phyloP scores from a whole-genome alignment of 371 early-diverging fungal genomes.

The Amoeboaphelidium occidentale region DNA sequence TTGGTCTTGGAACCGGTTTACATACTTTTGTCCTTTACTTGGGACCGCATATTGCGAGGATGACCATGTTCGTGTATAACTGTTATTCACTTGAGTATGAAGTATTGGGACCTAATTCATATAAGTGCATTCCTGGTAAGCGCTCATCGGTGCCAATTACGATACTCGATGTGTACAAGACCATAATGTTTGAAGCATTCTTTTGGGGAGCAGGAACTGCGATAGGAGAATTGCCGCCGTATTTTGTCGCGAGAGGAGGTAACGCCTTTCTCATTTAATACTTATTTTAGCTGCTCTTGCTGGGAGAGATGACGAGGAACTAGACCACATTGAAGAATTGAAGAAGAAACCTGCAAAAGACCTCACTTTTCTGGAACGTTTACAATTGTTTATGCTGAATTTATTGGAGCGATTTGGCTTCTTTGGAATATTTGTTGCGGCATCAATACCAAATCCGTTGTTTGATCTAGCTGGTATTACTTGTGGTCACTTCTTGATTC shows the following conservation, averaged over 20 bases:
- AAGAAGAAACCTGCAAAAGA: conserved; percentile 16
- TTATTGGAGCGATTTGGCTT: conserved; percentile 50
- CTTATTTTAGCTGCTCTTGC: conserved; percentile 29
- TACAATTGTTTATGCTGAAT: conserved; percentile 29
- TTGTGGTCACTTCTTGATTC: conserved; percentile 64
- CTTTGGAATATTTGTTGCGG: conserved; percentile 62
- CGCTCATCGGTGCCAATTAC: conserved; percentile 13
- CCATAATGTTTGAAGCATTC: conserved; percentile 44
- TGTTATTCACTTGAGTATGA: conserved; percentile 42
- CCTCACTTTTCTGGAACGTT: conserved; percentile 25
- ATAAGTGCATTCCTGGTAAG: conserved; percentile 3
- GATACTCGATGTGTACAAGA: conserved; percentile 28
- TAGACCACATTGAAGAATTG: conserved; percentile 27
- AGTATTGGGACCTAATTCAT: conserved; percentile 19
- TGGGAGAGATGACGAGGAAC: conserved; percentile 31
- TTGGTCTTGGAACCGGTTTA: conserved; percentile 73
- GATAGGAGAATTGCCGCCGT: conserved; percentile 79
- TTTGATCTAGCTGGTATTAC: conserved; percentile 84
- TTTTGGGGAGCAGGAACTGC: conserved; percentile 81
- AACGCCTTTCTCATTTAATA: conserved; percentile 1
- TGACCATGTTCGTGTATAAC: conserved; percentile 51
- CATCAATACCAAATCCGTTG: conserved; percentile 82
- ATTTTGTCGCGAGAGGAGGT: conserved; percentile 75
- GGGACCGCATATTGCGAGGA: conserved; percentile 63
- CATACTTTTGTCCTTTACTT: conserved; percentile 78